A percentile compares a stretch with the other conserved stretches of the same genome.
phyloP scores from a whole-genome alignment of 2,329 filamentous ascomycete species.

The Hymenoscyphus scutula region DNA sequence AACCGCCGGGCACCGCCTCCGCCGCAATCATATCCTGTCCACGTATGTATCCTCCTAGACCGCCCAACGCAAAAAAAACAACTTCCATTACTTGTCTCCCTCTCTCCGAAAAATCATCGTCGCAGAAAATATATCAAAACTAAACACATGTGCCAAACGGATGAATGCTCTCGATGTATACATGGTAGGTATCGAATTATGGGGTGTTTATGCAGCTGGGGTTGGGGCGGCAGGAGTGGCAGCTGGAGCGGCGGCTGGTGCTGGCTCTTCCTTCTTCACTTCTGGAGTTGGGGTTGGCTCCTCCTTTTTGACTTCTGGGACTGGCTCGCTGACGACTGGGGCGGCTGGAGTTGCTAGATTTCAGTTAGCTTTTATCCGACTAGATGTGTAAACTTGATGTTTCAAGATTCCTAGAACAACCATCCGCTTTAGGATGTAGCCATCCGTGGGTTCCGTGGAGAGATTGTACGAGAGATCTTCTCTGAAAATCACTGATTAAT shows the following conservation, averaged over 20 bases:
- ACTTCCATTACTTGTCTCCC: slow-evolving; percentile 30
- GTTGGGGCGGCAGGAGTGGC: slow-evolving; percentile 19
- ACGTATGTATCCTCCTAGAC: slow-evolving; percentile 8
- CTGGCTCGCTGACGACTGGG: slow-evolving; percentile 14
- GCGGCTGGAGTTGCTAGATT: slow-evolving; percentile 15
- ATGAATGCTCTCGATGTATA: slow-evolving; percentile 7
- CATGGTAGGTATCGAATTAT: background rate
- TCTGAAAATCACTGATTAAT: no score
- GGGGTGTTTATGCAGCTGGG: slow-evolving; percentile 20
- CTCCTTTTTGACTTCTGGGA: slow-evolving; percentile 6
- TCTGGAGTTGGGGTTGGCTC: slow-evolving; percentile 17
- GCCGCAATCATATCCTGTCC: slow-evolving; percentile 26
- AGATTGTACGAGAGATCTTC: no score
- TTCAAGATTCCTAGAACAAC: background rate
- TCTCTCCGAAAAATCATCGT: slow-evolving; percentile 21
- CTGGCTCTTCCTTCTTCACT: slow-evolving; percentile 22
- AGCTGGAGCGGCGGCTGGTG: slow-evolving; percentile 10
- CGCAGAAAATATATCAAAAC: slow-evolving; percentile 14
- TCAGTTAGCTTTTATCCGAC: slow-evolving; percentile 4
- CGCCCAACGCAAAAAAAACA: no score
- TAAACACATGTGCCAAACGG: slow-evolving; percentile 15
- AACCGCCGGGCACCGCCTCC: slow-evolving; percentile 2
- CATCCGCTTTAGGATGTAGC: no score
- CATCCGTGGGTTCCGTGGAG: no score
- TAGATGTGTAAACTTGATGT: background rate